phyloP scores from a whole-genome alignment of 176 grass and related monocot species.

The Phyllostachys edulis region DNA sequence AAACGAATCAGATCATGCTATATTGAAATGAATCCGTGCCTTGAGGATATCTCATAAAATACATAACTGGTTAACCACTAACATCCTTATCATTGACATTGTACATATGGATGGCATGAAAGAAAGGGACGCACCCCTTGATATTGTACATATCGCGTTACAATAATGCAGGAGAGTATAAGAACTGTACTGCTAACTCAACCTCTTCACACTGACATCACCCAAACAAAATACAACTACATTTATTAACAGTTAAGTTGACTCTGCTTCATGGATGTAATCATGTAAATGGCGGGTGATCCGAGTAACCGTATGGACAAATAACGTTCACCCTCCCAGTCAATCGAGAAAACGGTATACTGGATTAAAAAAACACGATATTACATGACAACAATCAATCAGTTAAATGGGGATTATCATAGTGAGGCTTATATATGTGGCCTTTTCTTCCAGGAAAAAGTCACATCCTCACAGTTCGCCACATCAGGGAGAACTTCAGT shows the following conservation, averaged over 20 bases:
- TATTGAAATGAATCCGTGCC: background rate
- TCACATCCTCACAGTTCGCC: conserved; percentile 32
- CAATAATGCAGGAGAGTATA: conserved; percentile 21
- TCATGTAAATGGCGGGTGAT: conserved; percentile 30
- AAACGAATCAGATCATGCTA: background rate
- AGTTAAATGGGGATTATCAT: conserved; percentile 29
- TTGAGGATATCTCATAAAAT: background rate
- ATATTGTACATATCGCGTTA: conserved; percentile 31
- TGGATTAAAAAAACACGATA: conserved; percentile 25
- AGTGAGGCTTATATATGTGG: conserved; percentile 17
- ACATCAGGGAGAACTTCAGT: background rate
- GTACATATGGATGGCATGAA: background rate
- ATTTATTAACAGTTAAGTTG: conserved; percentile 49
- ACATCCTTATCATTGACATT: too few species aligned
- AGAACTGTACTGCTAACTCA: conserved; percentile 22
- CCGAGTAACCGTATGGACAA: conserved; percentile 47
- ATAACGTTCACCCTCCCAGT: conserved; percentile 24
- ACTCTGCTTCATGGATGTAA: background rate
- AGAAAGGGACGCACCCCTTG: background rate
- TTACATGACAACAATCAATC: conserved; percentile 23
- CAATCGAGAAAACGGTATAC: conserved; percentile 27
- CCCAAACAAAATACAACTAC: conserved; percentile 12
- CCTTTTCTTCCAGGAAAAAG: background rate
- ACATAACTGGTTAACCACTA: background rate
- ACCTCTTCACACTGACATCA: conserved; percentile 10